Evolutionary conservation across 73 alveolate genomes (phyloP).

Genomic region (Paramecium tetraurelia): DNA sequence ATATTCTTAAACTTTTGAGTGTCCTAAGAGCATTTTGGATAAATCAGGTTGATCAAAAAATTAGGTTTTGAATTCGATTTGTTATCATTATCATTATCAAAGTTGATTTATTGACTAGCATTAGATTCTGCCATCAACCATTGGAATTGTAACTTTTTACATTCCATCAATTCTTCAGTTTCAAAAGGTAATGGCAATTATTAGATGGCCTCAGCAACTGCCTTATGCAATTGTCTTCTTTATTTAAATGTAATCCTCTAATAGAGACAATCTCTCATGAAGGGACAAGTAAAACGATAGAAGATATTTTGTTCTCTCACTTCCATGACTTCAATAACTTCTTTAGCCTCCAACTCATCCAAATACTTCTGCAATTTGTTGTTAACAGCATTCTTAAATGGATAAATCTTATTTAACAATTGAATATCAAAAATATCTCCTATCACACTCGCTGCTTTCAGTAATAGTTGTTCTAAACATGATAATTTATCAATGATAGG

Average conservation of each 20-base stretch:
- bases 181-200: slow-evolving; percentile 25
- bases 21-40: not conserved
- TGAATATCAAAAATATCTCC: slow-evolving; percentile 60
- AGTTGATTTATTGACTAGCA: not conserved
- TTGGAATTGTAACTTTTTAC: slow-evolving; percentile 36
- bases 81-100: not conserved
- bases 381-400: slow-evolving; percentile 32
- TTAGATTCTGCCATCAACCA: slow-evolving; percentile 57
- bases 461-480: slow-evolving; percentile 42
- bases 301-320: slow-evolving; percentile 26
- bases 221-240: slow-evolving; percentile 53
- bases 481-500: slow-evolving; percentile 54
- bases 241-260: slow-evolving; percentile 40
- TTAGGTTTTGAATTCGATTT: not conserved
- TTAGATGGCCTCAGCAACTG: slow-evolving; percentile 57
- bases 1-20: slow-evolving; percentile 1
- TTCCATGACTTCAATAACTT: slow-evolving; percentile 56
- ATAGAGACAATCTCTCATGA: slow-evolving; percentile 50
- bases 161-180: slow-evolving; percentile 52
- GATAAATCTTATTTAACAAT: slow-evolving; percentile 29
- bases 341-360: slow-evolving; percentile 18
- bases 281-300: slow-evolving; percentile 49
- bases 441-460: slow-evolving; percentile 42
- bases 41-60: not conserved
- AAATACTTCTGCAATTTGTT: slow-evolving; percentile 26